These are phyloP conservation scores for Pyrus hybrid DNA, from an alignment of 331 rosid genomes.

Conservation along the genomic window DNA sequence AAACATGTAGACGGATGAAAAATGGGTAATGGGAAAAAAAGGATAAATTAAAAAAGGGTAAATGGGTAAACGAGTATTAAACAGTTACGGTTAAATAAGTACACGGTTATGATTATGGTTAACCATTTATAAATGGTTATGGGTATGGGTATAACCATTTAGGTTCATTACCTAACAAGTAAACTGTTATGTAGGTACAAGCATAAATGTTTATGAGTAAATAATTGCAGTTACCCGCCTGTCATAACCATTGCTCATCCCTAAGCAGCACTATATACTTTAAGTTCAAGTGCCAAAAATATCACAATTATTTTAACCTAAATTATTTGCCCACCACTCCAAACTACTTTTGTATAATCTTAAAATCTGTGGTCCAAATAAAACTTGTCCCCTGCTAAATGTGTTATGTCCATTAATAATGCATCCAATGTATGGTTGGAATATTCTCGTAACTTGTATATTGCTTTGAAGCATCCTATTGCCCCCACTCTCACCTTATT, in stretches of 20 bases:
- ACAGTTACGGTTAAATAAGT: too few species aligned
- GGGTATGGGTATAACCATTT: too few species aligned
- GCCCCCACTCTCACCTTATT: too few species aligned
- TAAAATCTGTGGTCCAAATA: neutral
- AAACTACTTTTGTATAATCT: neutral
- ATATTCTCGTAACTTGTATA: neutral
- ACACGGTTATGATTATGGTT: too few species aligned
- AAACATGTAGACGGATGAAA: too few species aligned
- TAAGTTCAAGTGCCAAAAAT: neutral
- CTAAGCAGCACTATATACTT: too few species aligned
- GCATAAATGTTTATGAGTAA: accelerated
- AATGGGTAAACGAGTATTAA: too few species aligned
- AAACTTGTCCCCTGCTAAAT: neutral
- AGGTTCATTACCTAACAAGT: accelerated
- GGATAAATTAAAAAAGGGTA: too few species aligned
- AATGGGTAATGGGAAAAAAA: accelerated
- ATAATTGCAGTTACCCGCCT: accelerated
- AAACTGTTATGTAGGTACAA: too few species aligned
- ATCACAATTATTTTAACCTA: neutral
- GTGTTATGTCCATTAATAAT: too few species aligned
- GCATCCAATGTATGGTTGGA: too few species aligned
- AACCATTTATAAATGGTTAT: too few species aligned
- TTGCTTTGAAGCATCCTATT: neutral
- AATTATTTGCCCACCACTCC: neutral
- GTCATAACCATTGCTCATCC: neutral